A percentile compares a stretch with the other conserved stretches of the same genome.
Evolutionary conservation across 495 filamentous ascomycete species (phyloP).

Genomic region (Annulohypoxylon bovei): DNA sequence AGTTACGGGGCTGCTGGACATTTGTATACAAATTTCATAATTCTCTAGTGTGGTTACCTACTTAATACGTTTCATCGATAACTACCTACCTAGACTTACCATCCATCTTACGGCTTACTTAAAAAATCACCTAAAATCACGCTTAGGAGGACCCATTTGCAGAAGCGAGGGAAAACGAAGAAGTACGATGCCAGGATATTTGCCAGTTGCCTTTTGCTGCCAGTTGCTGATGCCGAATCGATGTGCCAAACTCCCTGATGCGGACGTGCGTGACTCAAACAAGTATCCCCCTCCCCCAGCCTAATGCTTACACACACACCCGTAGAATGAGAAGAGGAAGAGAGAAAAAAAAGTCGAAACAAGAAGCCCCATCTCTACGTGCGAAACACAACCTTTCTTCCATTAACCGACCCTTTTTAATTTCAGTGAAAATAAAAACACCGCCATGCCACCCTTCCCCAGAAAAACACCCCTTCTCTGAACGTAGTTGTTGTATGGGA

Average conservation of each 20-base stretch:
- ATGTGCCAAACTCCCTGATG: constrained; percentile 44
- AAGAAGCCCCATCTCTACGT: constrained; percentile 24
- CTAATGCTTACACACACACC: constrained; percentile 33
- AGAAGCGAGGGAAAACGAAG: background rate
- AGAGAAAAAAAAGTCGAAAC: background rate
- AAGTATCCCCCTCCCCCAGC: constrained; percentile 9
- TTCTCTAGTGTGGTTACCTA: too few relatives aligned
- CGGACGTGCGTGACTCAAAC: constrained; percentile 3
- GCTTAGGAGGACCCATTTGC: background rate
- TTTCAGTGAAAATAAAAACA: constrained; percentile 14
- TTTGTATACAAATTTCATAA: too few relatives aligned
- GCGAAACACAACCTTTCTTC: constrained; percentile 24
- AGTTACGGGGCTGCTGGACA: too few relatives aligned
- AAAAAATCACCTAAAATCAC: too few relatives aligned
- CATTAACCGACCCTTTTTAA: constrained; percentile 28
- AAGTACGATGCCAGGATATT: constrained; percentile 7
- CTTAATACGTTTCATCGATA: too few relatives aligned
- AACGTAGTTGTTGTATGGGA: background rate
- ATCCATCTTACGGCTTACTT: background rate
- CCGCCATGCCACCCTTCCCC: constrained; percentile 25
- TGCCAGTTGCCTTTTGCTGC: constrained; percentile 8
- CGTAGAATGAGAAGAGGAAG: background rate
- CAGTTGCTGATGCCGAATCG: constrained; percentile 14
- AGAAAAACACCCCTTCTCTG: constrained; percentile 18
- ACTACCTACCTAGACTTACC: too few relatives aligned